Conservation (phyloP, 768 basidiomycete species). For the Suillus luteus region DNA sequence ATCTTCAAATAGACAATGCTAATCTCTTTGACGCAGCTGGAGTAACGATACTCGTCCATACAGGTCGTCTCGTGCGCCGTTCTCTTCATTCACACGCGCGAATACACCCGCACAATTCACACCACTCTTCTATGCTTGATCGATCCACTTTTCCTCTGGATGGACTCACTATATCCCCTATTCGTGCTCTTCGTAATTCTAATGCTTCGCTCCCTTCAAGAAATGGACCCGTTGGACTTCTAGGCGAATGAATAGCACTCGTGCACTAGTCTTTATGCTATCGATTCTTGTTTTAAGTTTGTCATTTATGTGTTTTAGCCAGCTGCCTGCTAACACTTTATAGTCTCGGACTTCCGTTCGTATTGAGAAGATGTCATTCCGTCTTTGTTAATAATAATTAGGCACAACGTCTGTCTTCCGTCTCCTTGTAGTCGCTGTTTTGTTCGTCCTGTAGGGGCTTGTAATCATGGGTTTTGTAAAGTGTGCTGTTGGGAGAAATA, state of each 20-base stretch:
- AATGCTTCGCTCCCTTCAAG: not conserved
- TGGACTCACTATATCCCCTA: slow-evolving; percentile 7
- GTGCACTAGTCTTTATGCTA: slow-evolving; percentile 2
- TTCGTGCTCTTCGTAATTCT: slow-evolving; percentile 8
- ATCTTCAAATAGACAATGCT: not conserved
- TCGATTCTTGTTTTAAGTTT: slow-evolving; percentile 10
- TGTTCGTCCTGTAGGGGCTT: slow-evolving; percentile 3
- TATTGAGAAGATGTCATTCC: not conserved
- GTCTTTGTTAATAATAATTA: not conserved
- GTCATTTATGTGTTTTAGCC: not conserved
- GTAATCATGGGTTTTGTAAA: not conserved
- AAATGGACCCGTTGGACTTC: not conserved
- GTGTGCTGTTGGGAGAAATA: not conserved
- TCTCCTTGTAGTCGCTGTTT: not conserved
- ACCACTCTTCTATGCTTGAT: slow-evolving; percentile 23
- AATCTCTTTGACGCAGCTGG: slow-evolving; percentile 26
- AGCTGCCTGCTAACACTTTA: not conserved
- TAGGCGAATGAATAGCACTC: too few species aligned
- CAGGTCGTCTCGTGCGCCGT: slow-evolving; percentile 19
- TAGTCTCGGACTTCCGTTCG: not conserved
- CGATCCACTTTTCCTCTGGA: not conserved
- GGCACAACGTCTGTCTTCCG: not conserved
- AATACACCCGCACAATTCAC: slow-evolving; percentile 17
- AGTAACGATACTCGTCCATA: slow-evolving; percentile 28
- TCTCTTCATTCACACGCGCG: slow-evolving; percentile 20